Evolutionary conservation across 164 flowering plant genomes (phyloP).

Genomic region (Kalanchoe fedtschenkoi): DNA sequence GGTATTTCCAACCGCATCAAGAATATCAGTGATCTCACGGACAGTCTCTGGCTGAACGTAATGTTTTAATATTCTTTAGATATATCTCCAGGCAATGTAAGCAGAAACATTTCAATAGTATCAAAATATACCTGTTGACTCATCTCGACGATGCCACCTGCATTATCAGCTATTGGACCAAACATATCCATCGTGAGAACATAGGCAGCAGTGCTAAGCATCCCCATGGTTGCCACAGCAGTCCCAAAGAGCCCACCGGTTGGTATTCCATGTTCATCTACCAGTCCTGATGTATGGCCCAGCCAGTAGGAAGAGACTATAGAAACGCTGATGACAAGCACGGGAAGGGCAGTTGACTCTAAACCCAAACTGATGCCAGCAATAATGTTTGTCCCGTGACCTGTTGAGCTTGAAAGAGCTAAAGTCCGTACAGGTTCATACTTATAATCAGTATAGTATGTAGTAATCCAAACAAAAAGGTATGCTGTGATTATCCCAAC

Average conservation of each 20-base stretch:
- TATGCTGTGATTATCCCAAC: slow-evolving; percentile 94
- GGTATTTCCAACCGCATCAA: slow-evolving; percentile 98
- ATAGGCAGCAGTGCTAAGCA: slow-evolving; percentile 99
- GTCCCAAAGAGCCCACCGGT: slow-evolving; percentile 97
- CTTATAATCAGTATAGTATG: slow-evolving; percentile 96
- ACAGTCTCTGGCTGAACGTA: slow-evolving; percentile 89
- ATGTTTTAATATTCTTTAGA: background rate
- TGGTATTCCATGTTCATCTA: slow-evolving; percentile 82
- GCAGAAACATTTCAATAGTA: background rate
- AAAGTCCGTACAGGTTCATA: slow-evolving; percentile 90
- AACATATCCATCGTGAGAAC: slow-evolving; percentile 99
- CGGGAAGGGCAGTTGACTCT: slow-evolving; percentile 98
- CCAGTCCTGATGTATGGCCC: slow-evolving; percentile 87
- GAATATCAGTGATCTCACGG: slow-evolving; percentile 90
- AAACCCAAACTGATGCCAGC: slow-evolving; percentile 96
- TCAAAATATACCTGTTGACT: slow-evolving; percentile 78
- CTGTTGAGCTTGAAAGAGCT: slow-evolving; percentile 92
- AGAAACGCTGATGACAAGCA: slow-evolving; percentile 77
- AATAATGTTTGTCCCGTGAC: slow-evolving; percentile 97
- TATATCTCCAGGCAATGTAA: background rate
- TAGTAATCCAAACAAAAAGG: slow-evolving; percentile 81
- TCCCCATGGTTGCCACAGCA: slow-evolving; percentile 99
- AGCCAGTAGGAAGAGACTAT: slow-evolving; percentile 89
- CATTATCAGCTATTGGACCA: slow-evolving; percentile 99
- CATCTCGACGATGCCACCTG: slow-evolving; percentile 99